Evolutionary conservation across 23 red algal species (phyloP), one percentile per base, ranked within the genome.

Genomic region (Gracilaria caudata): DNA sequence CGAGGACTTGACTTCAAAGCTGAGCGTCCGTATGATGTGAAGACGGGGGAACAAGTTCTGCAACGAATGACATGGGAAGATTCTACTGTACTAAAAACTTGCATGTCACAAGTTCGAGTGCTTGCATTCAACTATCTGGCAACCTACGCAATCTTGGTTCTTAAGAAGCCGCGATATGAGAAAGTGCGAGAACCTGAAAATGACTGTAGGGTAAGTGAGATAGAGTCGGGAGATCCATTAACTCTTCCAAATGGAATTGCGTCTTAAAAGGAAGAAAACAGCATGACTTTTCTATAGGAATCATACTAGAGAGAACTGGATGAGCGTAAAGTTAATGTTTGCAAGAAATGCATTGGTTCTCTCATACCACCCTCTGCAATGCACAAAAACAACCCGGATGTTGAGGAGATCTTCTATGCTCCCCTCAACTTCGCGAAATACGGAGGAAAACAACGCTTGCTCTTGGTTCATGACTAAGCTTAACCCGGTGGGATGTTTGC

Each of bases 121-220:
- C 80, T 93, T 24, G 80, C 73, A 26, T 86, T 93, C 81, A 86
- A 93, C 47, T 93, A 93, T 81, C 56, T 93, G 32, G 49, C 64
- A 24, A 93, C 90, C 20, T 93, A 80, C 34, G 81, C 90, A 43
- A 68, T 93, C 58, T 59, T 93, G 73, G 59, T 58, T 64, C 80
- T 84, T 6, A 85, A 86, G 73, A 86, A 84, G 90, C 80, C 90
- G 12, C 68, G 61, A 26, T 93, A 77, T 86, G 80, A 78, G 34
- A 82, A 46, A 44, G 36, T 93, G 17, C 49, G 59, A 36, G 70
- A 11, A n/a, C 21, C 37, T 14, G 38, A 75, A 43, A 47, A 19
- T 13, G 40, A 45, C 19, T 9, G 3, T 26, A 21, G 49, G 49
- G 38, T 13, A 0, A 66, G 13, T 13, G 30, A 12, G 61, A 30